phyloP scores from a whole-genome alignment of 257 asterid genomes.

The Nemophila menziesii region DNA sequence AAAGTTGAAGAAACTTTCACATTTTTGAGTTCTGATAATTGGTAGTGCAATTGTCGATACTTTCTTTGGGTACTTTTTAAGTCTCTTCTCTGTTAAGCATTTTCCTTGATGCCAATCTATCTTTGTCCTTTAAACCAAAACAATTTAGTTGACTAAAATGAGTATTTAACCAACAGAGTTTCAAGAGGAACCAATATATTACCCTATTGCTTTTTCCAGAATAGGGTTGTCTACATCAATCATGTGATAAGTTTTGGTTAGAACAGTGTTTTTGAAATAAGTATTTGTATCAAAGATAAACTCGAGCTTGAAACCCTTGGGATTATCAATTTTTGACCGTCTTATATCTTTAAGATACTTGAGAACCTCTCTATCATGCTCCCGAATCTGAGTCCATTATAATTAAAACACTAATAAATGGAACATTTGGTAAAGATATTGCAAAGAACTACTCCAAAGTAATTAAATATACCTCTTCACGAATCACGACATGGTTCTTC shows the following conservation, averaged over 20 bases:
- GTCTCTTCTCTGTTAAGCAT: conserved; percentile 16
- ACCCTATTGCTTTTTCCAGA: conserved; percentile 11
- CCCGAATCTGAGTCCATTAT: conserved; percentile 4
- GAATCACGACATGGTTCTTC: conserved; percentile 13
- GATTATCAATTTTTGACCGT: no score
- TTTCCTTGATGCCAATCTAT: conserved; percentile 17
- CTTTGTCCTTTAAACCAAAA: conserved; percentile 10
- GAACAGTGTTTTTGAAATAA: conserved; percentile 11
- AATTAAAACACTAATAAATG: neutral
- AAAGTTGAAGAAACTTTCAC: conserved; percentile 19
- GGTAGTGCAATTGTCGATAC: conserved; percentile 5
- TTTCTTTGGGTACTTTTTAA: conserved; percentile 15
- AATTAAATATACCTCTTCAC: conserved; percentile 11
- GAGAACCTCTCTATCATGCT: conserved; percentile 16
- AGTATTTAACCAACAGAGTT: neutral
- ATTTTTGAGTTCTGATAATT: conserved; percentile 14
- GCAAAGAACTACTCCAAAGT: neutral
- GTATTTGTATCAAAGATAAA: no score
- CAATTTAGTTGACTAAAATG: no score
- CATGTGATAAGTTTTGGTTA: conserved; percentile 5
- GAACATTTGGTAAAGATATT: neutral
- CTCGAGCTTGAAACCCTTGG: no score
- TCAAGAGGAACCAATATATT: no score
- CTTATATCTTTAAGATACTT: conserved; percentile 17
- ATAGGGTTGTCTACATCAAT: conserved; percentile 10